A percentile compares a stretch with the other conserved stretches of the same genome.
phyloP scores from a whole-genome alignment of 805 yeast species.

The Starmerella ratchasimensis region DNA sequence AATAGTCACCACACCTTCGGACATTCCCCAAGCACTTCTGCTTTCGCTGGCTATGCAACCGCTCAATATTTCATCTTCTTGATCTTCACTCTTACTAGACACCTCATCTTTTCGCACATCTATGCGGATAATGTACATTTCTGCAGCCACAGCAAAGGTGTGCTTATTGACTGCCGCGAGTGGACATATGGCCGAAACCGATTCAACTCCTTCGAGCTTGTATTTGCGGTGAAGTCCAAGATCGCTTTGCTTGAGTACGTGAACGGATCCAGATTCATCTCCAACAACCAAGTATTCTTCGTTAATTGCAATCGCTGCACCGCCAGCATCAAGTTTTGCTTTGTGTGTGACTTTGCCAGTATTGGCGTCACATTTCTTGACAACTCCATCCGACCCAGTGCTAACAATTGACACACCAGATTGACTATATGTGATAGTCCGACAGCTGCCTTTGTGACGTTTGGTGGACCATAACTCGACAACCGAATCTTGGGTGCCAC shows the following conservation, averaged over 20 bases:
- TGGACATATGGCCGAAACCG: conserved; percentile 40
- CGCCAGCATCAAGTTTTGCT: conserved; percentile 22
- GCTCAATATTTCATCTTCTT: conserved; percentile 80
- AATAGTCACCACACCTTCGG: conserved; percentile 74
- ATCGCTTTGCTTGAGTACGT: conserved; percentile 41
- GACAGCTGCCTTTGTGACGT: conserved; percentile 79
- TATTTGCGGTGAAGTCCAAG: conserved; percentile 40
- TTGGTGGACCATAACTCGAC: conserved; percentile 60
- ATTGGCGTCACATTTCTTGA: conserved; percentile 57
- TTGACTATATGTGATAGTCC: conserved; percentile 43
- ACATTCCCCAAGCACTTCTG: conserved; percentile 68
- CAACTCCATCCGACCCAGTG: conserved; percentile 64
- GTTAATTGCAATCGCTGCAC: conserved; percentile 23
- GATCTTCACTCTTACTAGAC: conserved; percentile 62
- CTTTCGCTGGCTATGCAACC: conserved; percentile 53
- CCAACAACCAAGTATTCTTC: conserved; percentile 31
- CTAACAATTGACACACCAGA: conserved; percentile 51
- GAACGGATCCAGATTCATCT: conserved; percentile 54
- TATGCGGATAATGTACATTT: conserved; percentile 64
- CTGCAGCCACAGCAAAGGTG: conserved; percentile 67
- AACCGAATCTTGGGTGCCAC: conserved; percentile 28
- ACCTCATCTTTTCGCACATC: conserved; percentile 59
- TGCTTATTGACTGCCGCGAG: conserved; percentile 55
- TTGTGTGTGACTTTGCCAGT: conserved; percentile 68
- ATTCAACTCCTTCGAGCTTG: conserved; percentile 50